Conservation (phyloP, 257 asterid genomes). For the Fraxinus quadrangulata region DNA sequence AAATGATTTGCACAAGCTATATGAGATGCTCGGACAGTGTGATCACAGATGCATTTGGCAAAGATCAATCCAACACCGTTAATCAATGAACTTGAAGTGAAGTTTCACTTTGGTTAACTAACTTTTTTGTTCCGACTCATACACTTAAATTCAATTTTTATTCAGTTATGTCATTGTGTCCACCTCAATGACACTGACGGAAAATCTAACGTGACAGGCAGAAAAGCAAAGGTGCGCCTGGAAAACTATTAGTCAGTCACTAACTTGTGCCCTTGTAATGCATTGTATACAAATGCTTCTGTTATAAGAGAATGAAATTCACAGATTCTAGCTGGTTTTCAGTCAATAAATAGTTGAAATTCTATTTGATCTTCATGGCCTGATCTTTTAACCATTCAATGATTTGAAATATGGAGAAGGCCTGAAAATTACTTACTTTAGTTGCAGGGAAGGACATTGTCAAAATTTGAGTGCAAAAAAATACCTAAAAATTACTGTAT, state of each 20-base stretch:
- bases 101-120: not conserved
- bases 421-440: not conserved
- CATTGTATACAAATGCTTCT: not conserved
- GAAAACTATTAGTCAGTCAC: not conserved
- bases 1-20: not conserved
- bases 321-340: not conserved
- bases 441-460: not conserved
- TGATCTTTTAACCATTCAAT: not conserved
- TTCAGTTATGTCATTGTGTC: not conserved
- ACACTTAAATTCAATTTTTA: too few relatives aligned
- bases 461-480: too few relatives aligned
- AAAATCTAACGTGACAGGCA: not conserved
- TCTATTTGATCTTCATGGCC: not conserved
- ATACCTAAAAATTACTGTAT: not conserved
- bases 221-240: not conserved
- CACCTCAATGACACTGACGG: not conserved
- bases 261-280: not conserved
- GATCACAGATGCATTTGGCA: not conserved
- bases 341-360: slow-evolving; percentile 7
- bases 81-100: not conserved
- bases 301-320: not conserved
- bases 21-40: not conserved
- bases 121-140: not conserved
- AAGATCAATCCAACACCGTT: not conserved
- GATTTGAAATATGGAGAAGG: not conserved